phyloP scores from a whole-genome alignment of 1,284 basidiomycete species.

The Cryptococcus maquisensis region DNA sequence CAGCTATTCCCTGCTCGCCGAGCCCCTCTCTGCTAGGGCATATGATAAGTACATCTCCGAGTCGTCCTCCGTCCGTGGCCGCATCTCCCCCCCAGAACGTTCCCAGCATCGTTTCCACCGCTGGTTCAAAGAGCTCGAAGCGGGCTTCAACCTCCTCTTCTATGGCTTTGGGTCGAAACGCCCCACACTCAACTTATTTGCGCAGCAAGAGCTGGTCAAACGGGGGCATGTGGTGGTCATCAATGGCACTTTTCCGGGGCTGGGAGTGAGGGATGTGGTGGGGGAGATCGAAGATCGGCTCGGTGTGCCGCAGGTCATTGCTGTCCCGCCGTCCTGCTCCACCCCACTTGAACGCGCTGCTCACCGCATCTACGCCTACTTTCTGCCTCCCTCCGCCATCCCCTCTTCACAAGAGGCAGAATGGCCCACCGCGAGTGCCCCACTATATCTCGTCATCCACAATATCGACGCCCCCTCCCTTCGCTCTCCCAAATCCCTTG shows the following conservation, averaged over 20 bases:
- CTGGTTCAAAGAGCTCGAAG: slow-evolving; percentile 65
- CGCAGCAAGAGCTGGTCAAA: slow-evolving; percentile 55
- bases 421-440: slow-evolving; percentile 48
- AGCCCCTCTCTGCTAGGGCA: slow-evolving; percentile 52
- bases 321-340: slow-evolving; percentile 27
- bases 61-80: slow-evolving; percentile 1
- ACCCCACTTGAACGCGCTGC: slow-evolving; percentile 59
- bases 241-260: slow-evolving; percentile 71
- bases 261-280: slow-evolving; percentile 67
- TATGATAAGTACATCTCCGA: slow-evolving; percentile 29
- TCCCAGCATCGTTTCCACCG: slow-evolving; percentile 55
- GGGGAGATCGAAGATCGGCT: slow-evolving; percentile 56
- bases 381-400: slow-evolving; percentile 44
- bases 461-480: slow-evolving; percentile 75
- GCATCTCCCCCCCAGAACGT: slow-evolving; percentile 4
- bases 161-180: slow-evolving; percentile 86
- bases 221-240: slow-evolving; percentile 69
- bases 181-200: slow-evolving; percentile 66
- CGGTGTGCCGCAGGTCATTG: slow-evolving; percentile 44
- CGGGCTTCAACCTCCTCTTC: slow-evolving; percentile 79
- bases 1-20: slow-evolving; percentile 66
- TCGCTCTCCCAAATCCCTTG: slow-evolving; percentile 56
- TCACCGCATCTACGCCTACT: slow-evolving; percentile 62
- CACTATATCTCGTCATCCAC: slow-evolving; percentile 75
- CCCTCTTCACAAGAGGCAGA: slow-evolving; percentile 33